Conservation (phyloP, 1,284 basidiomycete genomes). For the Trichosporon sp. region DNA sequence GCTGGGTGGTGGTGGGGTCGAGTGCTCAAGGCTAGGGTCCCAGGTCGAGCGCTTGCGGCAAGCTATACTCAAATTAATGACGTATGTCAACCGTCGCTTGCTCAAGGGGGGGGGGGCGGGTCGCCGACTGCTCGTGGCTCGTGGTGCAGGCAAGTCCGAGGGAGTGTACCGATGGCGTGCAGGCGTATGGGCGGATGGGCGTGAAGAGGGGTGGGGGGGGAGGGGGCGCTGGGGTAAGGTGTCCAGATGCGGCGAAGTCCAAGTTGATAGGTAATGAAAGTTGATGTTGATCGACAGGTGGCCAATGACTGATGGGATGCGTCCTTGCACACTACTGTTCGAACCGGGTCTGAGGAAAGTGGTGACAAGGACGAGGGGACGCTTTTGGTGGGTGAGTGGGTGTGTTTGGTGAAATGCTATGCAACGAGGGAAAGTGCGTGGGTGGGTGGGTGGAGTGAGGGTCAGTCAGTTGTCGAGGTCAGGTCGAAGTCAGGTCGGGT, state of each 20-base stretch:
- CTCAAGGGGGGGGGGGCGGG: not conserved
- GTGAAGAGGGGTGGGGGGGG: not conserved
- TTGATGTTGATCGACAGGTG: conserved; percentile 1
- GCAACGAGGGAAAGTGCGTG: not conserved
- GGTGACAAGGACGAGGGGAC: not conserved
- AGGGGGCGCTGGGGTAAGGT: not conserved
- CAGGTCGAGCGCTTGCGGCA: not conserved
- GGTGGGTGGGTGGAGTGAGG: not conserved
- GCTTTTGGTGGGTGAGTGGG: no score
- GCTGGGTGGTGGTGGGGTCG: not conserved
- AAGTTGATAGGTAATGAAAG: not conserved
- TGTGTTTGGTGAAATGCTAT: not conserved
- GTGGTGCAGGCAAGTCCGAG: not conserved
- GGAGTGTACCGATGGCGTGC: not conserved
- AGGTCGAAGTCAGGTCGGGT: no score
- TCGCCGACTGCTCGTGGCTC: not conserved
- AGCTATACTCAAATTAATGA: not conserved
- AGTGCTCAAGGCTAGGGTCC: not conserved
- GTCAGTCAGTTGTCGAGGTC: not conserved
- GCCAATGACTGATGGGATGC: not conserved
- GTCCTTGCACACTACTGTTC: not conserved
- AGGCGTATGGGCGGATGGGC: not conserved
- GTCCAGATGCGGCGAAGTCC: not conserved
- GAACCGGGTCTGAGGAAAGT: not conserved
- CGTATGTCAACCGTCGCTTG: not conserved